Conservation (phyloP, 2,329 filamentous ascomycete species). For the Pseudogymnoascus sp. region DNA sequence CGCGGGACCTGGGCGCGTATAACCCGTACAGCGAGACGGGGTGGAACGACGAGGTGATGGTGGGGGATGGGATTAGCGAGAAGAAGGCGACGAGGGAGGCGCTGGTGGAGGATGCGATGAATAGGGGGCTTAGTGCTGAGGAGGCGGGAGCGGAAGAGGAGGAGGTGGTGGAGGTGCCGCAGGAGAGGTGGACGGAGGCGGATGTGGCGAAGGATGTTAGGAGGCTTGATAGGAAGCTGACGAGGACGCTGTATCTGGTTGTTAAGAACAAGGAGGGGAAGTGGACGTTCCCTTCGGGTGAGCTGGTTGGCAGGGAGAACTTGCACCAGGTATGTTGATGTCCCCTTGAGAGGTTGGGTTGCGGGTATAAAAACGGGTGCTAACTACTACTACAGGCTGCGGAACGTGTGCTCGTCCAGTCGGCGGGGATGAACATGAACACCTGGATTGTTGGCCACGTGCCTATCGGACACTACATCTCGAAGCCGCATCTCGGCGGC, state of each 20-base stretch:
- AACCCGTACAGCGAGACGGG: slow-evolving; percentile 60
- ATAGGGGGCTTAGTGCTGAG: slow-evolving; percentile 33
- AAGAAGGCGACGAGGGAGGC: slow-evolving; percentile 58
- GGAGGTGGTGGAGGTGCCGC: slow-evolving; percentile 61
- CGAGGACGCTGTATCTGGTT: slow-evolving; percentile 78
- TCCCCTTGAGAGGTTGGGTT: neutral
- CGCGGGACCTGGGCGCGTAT: slow-evolving; percentile 80
- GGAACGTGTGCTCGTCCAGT: slow-evolving; percentile 64
- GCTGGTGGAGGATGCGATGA: slow-evolving; percentile 68
- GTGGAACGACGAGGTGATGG: slow-evolving; percentile 87
- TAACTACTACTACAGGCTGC: slow-evolving; percentile 55
- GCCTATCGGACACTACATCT: slow-evolving; percentile 72
- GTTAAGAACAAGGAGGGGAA: slow-evolving; percentile 62
- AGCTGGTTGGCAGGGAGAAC: slow-evolving; percentile 61
- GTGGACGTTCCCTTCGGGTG: slow-evolving; percentile 77
- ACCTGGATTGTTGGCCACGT: slow-evolving; percentile 93
- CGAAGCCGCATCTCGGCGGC: slow-evolving; percentile 39
- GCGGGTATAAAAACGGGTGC: neutral
- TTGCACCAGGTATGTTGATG: slow-evolving; percentile 64
- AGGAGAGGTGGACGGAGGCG: slow-evolving; percentile 65
- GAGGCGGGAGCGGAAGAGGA: slow-evolving; percentile 33
- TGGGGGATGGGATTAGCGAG: slow-evolving; percentile 60
- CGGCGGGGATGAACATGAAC: slow-evolving; percentile 93
- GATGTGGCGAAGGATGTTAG: slow-evolving; percentile 65
- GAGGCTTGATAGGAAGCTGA: slow-evolving; percentile 71